Conservation (phyloP, 2,329 filamentous ascomycete species). For the Trichoderma guizhouense region DNA sequence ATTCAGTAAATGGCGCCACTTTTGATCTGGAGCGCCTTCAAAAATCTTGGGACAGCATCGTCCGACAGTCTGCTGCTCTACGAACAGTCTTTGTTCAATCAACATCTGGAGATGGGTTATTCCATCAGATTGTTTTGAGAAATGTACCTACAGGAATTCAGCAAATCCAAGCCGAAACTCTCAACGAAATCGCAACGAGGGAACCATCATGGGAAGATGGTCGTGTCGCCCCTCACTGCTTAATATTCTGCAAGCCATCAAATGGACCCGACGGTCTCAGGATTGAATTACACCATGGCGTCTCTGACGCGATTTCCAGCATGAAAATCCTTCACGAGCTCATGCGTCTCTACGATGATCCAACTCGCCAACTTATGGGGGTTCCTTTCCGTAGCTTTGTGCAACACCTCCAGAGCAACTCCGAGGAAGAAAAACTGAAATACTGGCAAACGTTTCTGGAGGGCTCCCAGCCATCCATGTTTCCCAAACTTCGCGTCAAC, state of each 20-base stretch:
- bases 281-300: not conserved
- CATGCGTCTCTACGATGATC: not conserved
- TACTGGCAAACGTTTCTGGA: not conserved
- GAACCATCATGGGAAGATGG: not conserved
- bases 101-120: not conserved
- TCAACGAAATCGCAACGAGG: not conserved
- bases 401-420: not conserved
- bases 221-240: not conserved
- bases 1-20: not conserved
- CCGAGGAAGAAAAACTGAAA: not conserved
- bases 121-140: not conserved
- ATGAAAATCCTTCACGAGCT: not conserved
- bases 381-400: not conserved
- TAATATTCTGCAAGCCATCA: not conserved
- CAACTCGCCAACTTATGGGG: not conserved
- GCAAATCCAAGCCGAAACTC: not conserved
- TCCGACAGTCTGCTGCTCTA: not conserved
- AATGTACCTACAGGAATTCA: not conserved
- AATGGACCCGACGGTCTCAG: not conserved
- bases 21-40: not conserved
- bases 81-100: not conserved
- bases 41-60: not conserved
- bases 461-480: not conserved
- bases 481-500: not conserved
- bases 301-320: not conserved